Base-by-base conservation (phyloP, 1,284 basidiomycete species). In the Marasmius tenuissimus region DNA sequence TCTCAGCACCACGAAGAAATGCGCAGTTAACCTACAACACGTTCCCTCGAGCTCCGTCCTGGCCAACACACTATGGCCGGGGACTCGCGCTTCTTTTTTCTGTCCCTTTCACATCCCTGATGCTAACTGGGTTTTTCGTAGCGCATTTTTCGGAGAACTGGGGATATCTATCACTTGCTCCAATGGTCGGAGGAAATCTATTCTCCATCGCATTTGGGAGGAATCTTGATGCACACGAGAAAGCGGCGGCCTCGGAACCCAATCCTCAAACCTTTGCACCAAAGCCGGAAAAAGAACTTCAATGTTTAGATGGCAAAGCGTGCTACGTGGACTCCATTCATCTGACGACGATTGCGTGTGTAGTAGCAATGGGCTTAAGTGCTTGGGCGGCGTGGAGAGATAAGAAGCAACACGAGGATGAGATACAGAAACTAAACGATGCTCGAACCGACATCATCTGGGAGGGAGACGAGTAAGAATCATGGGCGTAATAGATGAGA, bases 191-290 rank as follows among this genome's bases (percentile, higher is more conserved):
- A 7, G 92, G 92, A 0, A 97, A 96, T 75, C 57, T 94, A 1
- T 93, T 96, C 75, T 94, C 93, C 47, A 70, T 96, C 45, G 78
- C 91, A 48, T 97, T 96, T 69, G 95, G 95, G 0, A 78, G 77
- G 47, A 89, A 92, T 65, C 81, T 94, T 47, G 94, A 96, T 67
- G 80, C 86, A 4, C 90, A 95, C 68, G 84, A 83, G 59, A 18
- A 48, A 38, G 38, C 33, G 16, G 47, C 39, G 8, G 20, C 42
- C 4, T 34, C 35, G 33, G 40, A 18, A 42, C 56, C 61, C 61
- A 54, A 33, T 54, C 20, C 52, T 38, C 34, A n/a, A 37, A 38
- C 14, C n/a, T 37, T 54, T 14, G 52, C 34, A 37, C 52, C 52
- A 8, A 54, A 20, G n/a, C 52, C 52, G 18, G 27, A 33, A 20